Evolutionary conservation across 345 rosid genomes (phyloP), one percentile per base, ranked within the genome.

Genomic region (Diplotaxis tenuifolia): DNA sequence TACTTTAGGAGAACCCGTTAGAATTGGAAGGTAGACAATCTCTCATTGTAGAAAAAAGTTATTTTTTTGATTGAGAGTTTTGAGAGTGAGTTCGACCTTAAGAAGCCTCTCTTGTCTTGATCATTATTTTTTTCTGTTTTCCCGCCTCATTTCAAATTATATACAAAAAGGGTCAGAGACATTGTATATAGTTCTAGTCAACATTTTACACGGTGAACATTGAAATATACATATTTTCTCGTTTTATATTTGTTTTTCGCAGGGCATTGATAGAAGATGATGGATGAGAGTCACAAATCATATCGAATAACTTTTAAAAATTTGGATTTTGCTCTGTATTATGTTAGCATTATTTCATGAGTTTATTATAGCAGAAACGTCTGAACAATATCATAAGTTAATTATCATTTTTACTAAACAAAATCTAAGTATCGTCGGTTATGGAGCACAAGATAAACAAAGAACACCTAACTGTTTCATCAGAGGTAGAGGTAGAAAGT

Each of bases 21-120:
- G 81, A 42, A 34, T 85, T 5, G 96, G 92, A 79, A 96, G 98
- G 99, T 89, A 81, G 1, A 23, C 25, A 23, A 23, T 23, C 25
- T 23, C 25, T 23, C 28, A 16, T 18, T 52, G 40, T 34, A 34
- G n/a, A n/a, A n/a, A n/a, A n/a, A n/a, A n/a, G n/a, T n/a, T n/a
- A n/a, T n/a, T n/a, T n/a, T n/a, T n/a, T n/a, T n/a, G n/a, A n/a
- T n/a, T n/a, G n/a, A n/a, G n/a, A 25, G 28, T 25, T 25, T 25
- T 25, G 28, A 25, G 28, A 25, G 28, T 25, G 28, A 25, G 28
- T 25, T 25, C 28, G 28, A 25, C 28, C 28, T 3, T 25, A 25
- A 25, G 28, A 25, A 25, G 28, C 28, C 92, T 83, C 93, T 92
- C 18, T 70, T 96, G 66, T 82, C 85, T 76, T 92, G 68, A 79